A percentile compares a stretch with the other conserved stretches of the same genome.
These are phyloP conservation scores for Mycena albidolilacea DNA, from an alignment of 768 basidiomycete species.

Conservation along the genomic window DNA sequence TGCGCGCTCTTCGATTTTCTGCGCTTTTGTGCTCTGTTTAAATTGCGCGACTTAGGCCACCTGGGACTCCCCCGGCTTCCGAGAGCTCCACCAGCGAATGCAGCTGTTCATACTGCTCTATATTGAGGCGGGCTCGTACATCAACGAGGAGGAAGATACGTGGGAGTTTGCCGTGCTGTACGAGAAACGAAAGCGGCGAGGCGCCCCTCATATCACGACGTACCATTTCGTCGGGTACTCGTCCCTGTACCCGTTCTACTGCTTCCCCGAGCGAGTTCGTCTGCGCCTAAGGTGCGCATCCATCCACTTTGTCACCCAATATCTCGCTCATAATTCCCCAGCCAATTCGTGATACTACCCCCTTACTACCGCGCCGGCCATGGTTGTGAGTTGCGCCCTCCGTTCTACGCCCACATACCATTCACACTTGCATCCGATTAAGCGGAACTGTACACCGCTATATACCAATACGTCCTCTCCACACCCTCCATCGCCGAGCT, in stretches of 20 bases:
- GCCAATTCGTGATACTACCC: constrained; percentile 94
- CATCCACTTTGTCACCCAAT: constrained; percentile 17
- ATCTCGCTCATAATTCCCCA: constrained; percentile 47
- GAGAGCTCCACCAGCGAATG: constrained; percentile 92
- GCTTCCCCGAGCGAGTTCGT: constrained; percentile 92
- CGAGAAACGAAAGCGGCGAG: constrained; percentile 82
- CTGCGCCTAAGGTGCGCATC: constrained; percentile 83
- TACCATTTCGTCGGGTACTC: constrained; percentile 98
- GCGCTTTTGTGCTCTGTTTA: constrained; percentile 9
- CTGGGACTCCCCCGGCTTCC: constrained; percentile 89
- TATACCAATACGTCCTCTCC: constrained; percentile 82
- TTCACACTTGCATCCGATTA: constrained; percentile 13
- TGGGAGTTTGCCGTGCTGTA: constrained; percentile 97
- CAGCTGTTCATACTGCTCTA: constrained; percentile 95
- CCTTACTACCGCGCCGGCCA: constrained; percentile 93
- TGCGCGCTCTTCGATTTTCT: constrained; percentile 59
- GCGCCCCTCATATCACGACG: constrained; percentile 62
- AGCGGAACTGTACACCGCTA: constrained; percentile 91
- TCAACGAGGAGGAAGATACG: constrained; percentile 91
- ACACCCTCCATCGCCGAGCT: constrained; percentile 86
- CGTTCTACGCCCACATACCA: not conserved
- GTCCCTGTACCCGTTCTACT: constrained; percentile 95
- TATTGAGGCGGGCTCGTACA: constrained; percentile 96
- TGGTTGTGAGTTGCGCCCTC: constrained; percentile 75
- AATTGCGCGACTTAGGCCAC: constrained; percentile 67